Conservation (phyloP, 23 red algal species). For the Agarophyton chilense region DNA sequence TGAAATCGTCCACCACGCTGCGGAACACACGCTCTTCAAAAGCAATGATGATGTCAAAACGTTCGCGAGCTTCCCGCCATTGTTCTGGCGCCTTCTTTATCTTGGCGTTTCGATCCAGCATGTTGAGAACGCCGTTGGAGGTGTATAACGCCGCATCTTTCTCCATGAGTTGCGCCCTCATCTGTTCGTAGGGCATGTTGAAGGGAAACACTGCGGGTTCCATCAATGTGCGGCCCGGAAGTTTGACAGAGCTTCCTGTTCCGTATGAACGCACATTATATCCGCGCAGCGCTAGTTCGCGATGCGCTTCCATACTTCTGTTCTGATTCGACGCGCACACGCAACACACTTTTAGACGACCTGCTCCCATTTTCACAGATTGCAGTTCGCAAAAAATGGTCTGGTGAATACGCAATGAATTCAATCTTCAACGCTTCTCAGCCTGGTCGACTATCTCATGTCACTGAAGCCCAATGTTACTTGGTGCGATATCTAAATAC, state of each 20-base stretch:
- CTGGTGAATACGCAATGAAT: too few relatives aligned
- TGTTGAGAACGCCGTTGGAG: slow-evolving; percentile 69
- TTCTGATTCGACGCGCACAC: slow-evolving; percentile 93
- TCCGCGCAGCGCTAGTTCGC: slow-evolving; percentile 64
- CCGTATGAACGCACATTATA: slow-evolving; percentile 84
- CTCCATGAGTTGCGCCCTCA: slow-evolving; percentile 67
- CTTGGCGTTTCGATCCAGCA: slow-evolving; percentile 85
- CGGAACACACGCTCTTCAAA: slow-evolving; percentile 91
- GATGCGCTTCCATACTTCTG: slow-evolving; percentile 87
- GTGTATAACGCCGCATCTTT: slow-evolving; percentile 68
- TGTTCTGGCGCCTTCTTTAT: slow-evolving; percentile 85
- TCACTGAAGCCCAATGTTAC: too few relatives aligned
- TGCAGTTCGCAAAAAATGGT: not conserved
- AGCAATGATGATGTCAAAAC: slow-evolving; percentile 82
- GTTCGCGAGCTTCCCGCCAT: slow-evolving; percentile 64
- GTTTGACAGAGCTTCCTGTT: slow-evolving; percentile 79
- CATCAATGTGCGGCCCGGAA: slow-evolving; percentile 69
- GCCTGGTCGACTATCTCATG: too few relatives aligned
- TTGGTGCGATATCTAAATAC: too few relatives aligned
- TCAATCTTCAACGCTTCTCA: too few relatives aligned
- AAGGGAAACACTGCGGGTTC: slow-evolving; percentile 81
- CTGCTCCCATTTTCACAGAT: slow-evolving; percentile 1
- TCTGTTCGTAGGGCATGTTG: slow-evolving; percentile 81
- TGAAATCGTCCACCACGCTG: slow-evolving; percentile 83
- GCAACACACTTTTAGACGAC: slow-evolving; percentile 57